Conservation (phyloP, 202 grass and related monocot genomes). For the Bolboschoenoplectus hybrid region DNA sequence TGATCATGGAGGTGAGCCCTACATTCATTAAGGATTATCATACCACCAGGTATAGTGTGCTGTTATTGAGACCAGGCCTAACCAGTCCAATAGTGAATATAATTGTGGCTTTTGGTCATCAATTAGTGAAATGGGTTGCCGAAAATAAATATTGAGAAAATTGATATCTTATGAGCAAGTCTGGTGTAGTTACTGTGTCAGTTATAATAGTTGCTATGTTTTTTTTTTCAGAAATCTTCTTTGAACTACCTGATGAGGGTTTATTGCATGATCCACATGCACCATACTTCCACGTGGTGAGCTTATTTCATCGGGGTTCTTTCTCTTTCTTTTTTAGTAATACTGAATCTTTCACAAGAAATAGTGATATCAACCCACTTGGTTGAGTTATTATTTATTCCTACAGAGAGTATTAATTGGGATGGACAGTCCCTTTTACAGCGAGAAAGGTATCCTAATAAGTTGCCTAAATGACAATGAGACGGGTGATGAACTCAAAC, state of each 20-base stretch:
- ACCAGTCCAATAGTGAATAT: not conserved
- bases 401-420: conserved; percentile 94
- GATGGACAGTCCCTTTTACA: conserved; percentile 52
- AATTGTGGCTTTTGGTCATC: not conserved
- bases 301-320: conserved; percentile 22
- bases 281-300: conserved; percentile 78
- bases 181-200: conserved; percentile 10
- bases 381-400: conserved; percentile 41
- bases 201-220: conserved; percentile 35
- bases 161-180: conserved; percentile 13
- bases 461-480: conserved; percentile 56
- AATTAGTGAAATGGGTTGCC: not conserved
- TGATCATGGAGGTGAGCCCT: conserved; percentile 84
- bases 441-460: conserved; percentile 52
- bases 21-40: conserved; percentile 5
- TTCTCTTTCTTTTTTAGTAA: conserved; percentile 27
- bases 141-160: not conserved
- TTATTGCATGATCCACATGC: conserved; percentile 71
- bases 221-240: conserved; percentile 74
- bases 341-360: conserved; percentile 32
- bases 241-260: conserved; percentile 78
- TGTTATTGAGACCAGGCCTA: not conserved
- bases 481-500: conserved; percentile 43
- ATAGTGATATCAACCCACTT: conserved; percentile 25
- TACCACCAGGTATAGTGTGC: not conserved